Base-by-base conservation (phyloP, 225 moss, liverwort and hornwort genomes). In the Physcomitrellopsis africana region DNA sequence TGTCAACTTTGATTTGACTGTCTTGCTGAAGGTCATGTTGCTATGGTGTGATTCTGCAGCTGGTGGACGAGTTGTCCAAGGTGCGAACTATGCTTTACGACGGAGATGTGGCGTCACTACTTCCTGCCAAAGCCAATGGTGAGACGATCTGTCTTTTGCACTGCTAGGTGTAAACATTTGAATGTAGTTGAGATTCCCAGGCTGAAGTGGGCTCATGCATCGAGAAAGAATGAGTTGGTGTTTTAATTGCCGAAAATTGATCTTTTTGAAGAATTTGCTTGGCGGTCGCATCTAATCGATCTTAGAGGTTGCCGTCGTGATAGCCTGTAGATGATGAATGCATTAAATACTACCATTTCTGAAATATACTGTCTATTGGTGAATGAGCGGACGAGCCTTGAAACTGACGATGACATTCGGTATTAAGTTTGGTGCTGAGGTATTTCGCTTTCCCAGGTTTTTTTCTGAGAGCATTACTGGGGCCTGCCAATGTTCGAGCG, bases 401-500 rank as follows among this genome's bases (percentile, higher is more conserved):
- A 7, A 46, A n/a, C 26, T 16, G 23, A 16, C 20, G 37, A 51
- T 37, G 23, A 14, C 27, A 18, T n/a, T 29, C 3, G 47, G n/a
- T 48, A n/a, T 12, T 45, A 57, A 12, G 41, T 23, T 1, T 60
- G 41, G 60, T 51, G 37, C 41, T 76, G 60, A 60, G 13, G 9
- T 15, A 15, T 51, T 48, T 58, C 22, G 22, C 47, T 22, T 14
- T 29, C 32, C 7, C 89, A 94, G 93, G 91, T 18, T 55, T 77
- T 63, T 94, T 94, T 37, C 89, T 94, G 29, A 82, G 81, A 44
- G 60, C 79, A 46, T 66, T 94, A 42, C 88, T 94, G 53, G 93
- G 93, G 32, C 91, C 91, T 67, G 91, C 91, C 11, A 91, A 91
- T 81, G 93, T 94, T 37, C 89, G 93, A 61, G 91, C 93, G 45